Conservation (phyloP, 345 rosid genomes). For the Eucalyptus tenuipes region DNA sequence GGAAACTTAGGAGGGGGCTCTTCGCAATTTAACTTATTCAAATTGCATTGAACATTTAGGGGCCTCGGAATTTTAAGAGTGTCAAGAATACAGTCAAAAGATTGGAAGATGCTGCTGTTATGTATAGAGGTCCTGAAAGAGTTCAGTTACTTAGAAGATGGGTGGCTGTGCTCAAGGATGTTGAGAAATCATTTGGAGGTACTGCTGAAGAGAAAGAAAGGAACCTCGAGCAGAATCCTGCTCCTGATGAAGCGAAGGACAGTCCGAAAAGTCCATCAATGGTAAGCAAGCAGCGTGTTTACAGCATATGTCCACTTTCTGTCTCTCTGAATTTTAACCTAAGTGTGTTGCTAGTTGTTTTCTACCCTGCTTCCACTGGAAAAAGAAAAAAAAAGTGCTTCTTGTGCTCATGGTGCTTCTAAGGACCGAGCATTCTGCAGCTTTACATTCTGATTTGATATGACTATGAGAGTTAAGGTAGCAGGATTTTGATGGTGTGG, state of each 20-base stretch:
- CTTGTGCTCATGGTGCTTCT: neutral
- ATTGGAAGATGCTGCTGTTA: slow-evolving; percentile 79
- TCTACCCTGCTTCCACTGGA: neutral
- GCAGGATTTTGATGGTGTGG: neutral
- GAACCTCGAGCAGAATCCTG: slow-evolving; percentile 22
- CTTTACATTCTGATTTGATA: neutral
- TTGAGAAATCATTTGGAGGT: slow-evolving; percentile 24
- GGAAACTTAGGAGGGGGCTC: neutral
- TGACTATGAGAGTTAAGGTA: neutral
- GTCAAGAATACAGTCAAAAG: slow-evolving; percentile 62
- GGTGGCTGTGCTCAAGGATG: slow-evolving; percentile 67
- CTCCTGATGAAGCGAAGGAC: slow-evolving; percentile 42
- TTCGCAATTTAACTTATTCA: neutral
- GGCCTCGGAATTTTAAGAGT: slow-evolving; percentile 47
- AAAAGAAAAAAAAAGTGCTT: neutral
- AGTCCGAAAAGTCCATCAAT: slow-evolving; percentile 21
- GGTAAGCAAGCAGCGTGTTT: slow-evolving; percentile 14
- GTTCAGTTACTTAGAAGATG: slow-evolving; percentile 66
- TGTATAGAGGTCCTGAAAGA: slow-evolving; percentile 70
- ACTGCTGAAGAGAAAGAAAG: slow-evolving; percentile 29
- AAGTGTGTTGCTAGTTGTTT: neutral
- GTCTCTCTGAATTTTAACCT: neutral
- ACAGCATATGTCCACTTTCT: neutral
- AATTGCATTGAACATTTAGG: slow-evolving; percentile 21
- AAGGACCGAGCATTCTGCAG: neutral